Evolutionary conservation across 2,329 filamentous ascomycete genomes (phyloP), one percentile per base, ranked within the genome.

Genomic region (Apiospora rasikravindrae): DNA sequence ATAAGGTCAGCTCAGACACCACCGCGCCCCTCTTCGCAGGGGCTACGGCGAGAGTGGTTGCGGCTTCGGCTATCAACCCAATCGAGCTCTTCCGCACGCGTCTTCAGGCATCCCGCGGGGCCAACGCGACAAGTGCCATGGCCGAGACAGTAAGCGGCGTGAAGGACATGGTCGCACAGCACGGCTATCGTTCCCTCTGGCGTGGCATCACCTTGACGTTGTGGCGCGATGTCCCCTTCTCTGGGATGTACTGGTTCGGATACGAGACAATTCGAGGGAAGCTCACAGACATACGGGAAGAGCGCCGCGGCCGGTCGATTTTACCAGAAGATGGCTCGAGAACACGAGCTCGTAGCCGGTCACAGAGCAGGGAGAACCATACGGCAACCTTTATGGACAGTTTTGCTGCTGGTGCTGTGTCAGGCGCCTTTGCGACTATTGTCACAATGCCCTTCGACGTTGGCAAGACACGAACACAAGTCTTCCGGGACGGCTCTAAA

Each of bases 191-290:
- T 1, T 94, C 95, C 1, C 85, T 99, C 0, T 99, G 96, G 96
- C 89, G 96, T 71, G 96, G 96, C 0, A 84, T 99, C 71, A 95
- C 92, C 0, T 85, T 99, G 77, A 98, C 96, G 0, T 88, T 99
- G 72, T 99, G 96, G 96, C 89, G 96, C 75, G 96, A 99, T 80
- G 96, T 98, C 0, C 96, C 96, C 0, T 99, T 99, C 79, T 98
- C 96, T 0, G 96, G 93, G 4, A 89, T 99, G 64, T 99, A 99
- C 85, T 99, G 96, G 96, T 97, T 93, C 91, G 96, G 96, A 16
- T 99, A 99, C 81, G 96, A 99, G 84, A 91, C 89, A 24, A 91
- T 96, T 71, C 91, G 95, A 70, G 90, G 91, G 33, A 84, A 85
- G 70, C 83, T 98, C 72, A 92, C 91, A 0, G 91, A 95, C 76